These are phyloP conservation scores for Simplicillium sp. DNA, from an alignment of 2,329 filamentous ascomycete species.

Conservation along the genomic window DNA sequence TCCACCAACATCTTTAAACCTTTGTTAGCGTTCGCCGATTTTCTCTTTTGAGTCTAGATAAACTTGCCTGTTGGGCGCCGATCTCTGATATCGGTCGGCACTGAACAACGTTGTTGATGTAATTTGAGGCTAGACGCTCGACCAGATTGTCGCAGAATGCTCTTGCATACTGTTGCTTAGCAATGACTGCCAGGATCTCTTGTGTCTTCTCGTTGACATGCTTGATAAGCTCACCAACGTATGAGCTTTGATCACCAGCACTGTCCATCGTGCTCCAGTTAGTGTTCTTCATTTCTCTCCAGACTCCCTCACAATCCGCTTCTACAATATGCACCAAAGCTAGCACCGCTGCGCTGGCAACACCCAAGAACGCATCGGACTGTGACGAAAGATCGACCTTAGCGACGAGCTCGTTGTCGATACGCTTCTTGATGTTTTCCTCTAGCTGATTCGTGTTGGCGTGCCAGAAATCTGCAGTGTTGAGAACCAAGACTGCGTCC, in stretches of 20 bases:
- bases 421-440: conserved; percentile 84
- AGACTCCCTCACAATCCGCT: conserved; percentile 70
- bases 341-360: conserved; percentile 79
- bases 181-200: conserved; percentile 67
- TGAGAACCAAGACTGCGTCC: conserved; percentile 77
- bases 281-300: conserved; percentile 95
- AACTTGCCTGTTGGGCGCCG: conserved; percentile 73
- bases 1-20: conserved; percentile 75
- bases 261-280: conserved; percentile 91
- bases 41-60: neutral
- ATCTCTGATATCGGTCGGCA: conserved; percentile 88
- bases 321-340: conserved; percentile 79
- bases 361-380: conserved; percentile 89
- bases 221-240: conserved; percentile 72
- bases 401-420: conserved; percentile 67
- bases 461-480: conserved; percentile 97
- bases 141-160: conserved; percentile 96
- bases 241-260: conserved; percentile 88
- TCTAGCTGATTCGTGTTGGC: conserved; percentile 86
- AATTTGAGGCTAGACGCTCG: conserved; percentile 71
- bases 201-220: conserved; percentile 62
- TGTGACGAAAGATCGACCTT: conserved; percentile 86
- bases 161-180: conserved; percentile 87
- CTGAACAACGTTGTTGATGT: conserved; percentile 75
- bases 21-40: neutral